These are phyloP conservation scores for Globisporangium ultimum DNA, from an alignment of 352 stramenopile genomes.

Conservation along the genomic window DNA sequence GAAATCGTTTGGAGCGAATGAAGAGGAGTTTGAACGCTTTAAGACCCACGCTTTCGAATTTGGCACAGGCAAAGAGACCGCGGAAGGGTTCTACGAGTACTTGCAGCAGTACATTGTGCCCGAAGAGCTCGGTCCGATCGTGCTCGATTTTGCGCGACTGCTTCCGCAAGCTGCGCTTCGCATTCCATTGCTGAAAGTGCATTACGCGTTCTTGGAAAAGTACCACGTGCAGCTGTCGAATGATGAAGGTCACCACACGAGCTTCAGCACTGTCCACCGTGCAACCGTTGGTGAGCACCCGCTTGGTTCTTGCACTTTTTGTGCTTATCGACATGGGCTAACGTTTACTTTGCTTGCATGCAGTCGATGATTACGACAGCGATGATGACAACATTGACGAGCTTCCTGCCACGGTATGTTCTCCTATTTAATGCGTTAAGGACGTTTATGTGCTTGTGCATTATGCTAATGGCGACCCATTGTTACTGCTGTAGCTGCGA, in stretches of 20 bases:
- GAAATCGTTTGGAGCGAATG: constrained; percentile 39
- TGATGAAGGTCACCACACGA: constrained; percentile 51
- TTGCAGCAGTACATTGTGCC: constrained; percentile 49
- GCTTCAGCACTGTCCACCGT: constrained; percentile 46
- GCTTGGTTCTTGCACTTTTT: neutral
- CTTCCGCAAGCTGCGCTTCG: constrained; percentile 55
- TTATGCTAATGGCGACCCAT: neutral
- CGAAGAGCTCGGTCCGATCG: constrained; percentile 58
- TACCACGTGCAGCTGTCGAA: constrained; percentile 20
- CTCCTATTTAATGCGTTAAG: neutral
- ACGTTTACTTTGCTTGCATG: too few species aligned
- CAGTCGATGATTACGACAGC: constrained; percentile 28
- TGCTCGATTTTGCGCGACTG: constrained; percentile 78
- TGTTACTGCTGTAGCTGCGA: constrained; percentile 42
- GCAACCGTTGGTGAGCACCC: constrained; percentile 29
- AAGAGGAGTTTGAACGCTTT: constrained; percentile 71
- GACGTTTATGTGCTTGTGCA: too few species aligned
- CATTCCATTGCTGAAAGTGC: constrained; percentile 65
- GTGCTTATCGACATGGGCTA: neutral
- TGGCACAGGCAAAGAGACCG: constrained; percentile 62
- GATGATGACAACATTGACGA: constrained; percentile 70
- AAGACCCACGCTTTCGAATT: constrained; percentile 76
- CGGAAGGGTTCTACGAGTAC: constrained; percentile 67
- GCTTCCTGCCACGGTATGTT: constrained; percentile 61
- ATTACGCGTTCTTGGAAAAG: constrained; percentile 50